phyloP scores from a whole-genome alignment of 2,329 filamentous ascomycete species.

The Beauveria pseudobassiana region DNA sequence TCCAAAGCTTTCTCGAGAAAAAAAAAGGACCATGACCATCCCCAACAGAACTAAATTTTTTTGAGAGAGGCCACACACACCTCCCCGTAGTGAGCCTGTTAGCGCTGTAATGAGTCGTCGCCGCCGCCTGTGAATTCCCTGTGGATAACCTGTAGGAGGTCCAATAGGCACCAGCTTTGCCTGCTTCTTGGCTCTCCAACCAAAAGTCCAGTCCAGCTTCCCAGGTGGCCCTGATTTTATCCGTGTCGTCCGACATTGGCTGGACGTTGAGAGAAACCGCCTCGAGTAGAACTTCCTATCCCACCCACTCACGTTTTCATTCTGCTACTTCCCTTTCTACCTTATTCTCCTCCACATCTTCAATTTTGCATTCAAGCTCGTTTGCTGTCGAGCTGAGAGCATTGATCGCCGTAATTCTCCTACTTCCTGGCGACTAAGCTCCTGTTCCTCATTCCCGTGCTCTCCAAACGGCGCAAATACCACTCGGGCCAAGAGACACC shows the following conservation, averaged over 20 bases:
- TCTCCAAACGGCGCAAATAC: neutral
- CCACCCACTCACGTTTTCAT: conserved; percentile 4
- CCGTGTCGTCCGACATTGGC: conserved; percentile 8
- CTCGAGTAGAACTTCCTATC: conserved; percentile 7
- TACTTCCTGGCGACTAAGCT: conserved; percentile 2
- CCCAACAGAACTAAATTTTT: conserved; percentile 36
- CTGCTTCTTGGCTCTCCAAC: neutral
- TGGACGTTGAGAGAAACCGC: conserved; percentile 8
- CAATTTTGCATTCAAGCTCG: conserved; percentile 10
- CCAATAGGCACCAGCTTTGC: neutral
- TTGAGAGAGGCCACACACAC: conserved; percentile 10
- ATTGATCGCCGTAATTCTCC: conserved; percentile 9
- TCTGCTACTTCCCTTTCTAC: conserved; percentile 7
- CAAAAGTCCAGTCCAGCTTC: neutral
- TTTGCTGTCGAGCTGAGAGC: conserved; percentile 6
- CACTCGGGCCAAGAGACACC: neutral
- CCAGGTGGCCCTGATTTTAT: conserved; percentile 4
- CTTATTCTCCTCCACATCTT: conserved; percentile 9
- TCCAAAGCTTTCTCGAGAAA: conserved; percentile 12
- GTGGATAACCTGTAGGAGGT: neutral
- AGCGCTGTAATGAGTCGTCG: neutral
- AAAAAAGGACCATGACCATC: conserved; percentile 20
- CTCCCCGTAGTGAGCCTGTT: neutral
- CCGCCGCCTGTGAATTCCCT: neutral
- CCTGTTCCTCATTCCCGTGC: conserved; percentile 1